Evolutionary conservation across 1,284 basidiomycete species (phyloP).

Genomic region (Termitomyces sp.): DNA sequence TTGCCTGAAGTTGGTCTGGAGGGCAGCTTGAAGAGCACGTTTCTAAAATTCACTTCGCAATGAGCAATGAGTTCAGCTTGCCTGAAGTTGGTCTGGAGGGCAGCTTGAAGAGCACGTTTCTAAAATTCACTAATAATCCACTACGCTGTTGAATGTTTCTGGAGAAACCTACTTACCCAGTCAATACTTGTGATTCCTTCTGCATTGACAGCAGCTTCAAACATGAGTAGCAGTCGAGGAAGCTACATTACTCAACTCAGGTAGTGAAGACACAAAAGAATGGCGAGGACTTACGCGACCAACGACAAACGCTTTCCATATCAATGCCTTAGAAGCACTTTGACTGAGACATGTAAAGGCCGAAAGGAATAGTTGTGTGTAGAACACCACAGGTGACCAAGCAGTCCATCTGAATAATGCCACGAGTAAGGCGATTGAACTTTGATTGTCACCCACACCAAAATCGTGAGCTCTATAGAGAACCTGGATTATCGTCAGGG

Average conservation of each 20-base stretch:
- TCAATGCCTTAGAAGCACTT: constrained; percentile 32
- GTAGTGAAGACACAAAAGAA: constrained; percentile 7
- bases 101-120: constrained; percentile 53
- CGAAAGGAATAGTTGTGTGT: constrained; percentile 60
- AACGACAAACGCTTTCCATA: constrained; percentile 71
- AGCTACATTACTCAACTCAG: constrained; percentile 36
- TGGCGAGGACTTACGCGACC: constrained; percentile 49
- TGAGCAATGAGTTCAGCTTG: constrained; percentile 46
- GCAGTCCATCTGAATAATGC: constrained; percentile 58
- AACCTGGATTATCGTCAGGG: constrained; percentile 36
- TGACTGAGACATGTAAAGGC: constrained; percentile 59
- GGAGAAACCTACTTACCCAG: constrained; percentile 38
- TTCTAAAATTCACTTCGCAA: constrained; percentile 65
- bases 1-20: constrained; percentile 43
- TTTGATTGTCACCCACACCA: constrained; percentile 54
- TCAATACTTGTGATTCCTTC: constrained; percentile 49
- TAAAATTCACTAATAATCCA: constrained; percentile 27
- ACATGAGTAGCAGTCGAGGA: constrained; percentile 48
- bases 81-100: constrained; percentile 43
- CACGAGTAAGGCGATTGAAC: constrained; percentile 52
- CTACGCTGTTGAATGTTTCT: neutral
- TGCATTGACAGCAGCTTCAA: constrained; percentile 48
- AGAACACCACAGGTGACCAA: constrained; percentile 64
- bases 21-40: constrained; percentile 49
- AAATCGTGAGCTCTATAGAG: constrained; percentile 50